A percentile compares a stretch with the other conserved stretches of the same genome.
Conservation (phyloP, 2,329 filamentous ascomycete species). For the Didymella keratinophila region DNA sequence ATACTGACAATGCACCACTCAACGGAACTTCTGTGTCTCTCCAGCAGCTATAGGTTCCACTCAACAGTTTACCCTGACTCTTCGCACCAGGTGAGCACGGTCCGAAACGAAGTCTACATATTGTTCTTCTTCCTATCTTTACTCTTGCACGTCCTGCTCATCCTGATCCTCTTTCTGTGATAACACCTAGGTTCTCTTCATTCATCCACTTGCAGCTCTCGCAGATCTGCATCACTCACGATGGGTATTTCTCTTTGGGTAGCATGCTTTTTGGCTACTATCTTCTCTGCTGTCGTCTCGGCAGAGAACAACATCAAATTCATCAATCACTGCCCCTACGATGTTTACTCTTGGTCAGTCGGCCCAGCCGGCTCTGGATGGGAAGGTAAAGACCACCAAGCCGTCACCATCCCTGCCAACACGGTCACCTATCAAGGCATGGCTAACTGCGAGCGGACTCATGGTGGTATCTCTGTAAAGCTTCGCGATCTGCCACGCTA, state of each 20-base stretch:
- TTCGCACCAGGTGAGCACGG: background rate
- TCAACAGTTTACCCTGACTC: background rate
- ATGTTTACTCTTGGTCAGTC: conserved; percentile 34
- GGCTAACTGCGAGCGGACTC: conserved; percentile 13
- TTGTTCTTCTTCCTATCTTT: no score
- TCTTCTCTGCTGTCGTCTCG: background rate
- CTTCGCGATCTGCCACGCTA: conserved; percentile 34
- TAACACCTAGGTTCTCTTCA: background rate
- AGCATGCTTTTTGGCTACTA: background rate
- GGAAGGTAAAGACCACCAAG: conserved; percentile 17
- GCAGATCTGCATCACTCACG: background rate
- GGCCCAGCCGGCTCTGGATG: conserved; percentile 8
- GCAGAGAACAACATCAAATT: conserved; percentile 31
- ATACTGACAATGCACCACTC: background rate
- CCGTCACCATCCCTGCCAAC: conserved; percentile 19
- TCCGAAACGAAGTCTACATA: background rate
- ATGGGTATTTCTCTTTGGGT: background rate
- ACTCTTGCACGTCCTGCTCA: background rate
- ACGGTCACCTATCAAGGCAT: conserved; percentile 21
- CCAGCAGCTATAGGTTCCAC: background rate
- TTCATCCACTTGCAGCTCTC: background rate
- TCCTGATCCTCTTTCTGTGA: background rate
- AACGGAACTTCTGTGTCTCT: background rate
- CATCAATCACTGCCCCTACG: conserved; percentile 36
- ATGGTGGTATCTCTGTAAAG: conserved; percentile 31